Conservation (phyloP, 2,329 filamentous ascomycete genomes). For the Aspergillus sp. region DNA sequence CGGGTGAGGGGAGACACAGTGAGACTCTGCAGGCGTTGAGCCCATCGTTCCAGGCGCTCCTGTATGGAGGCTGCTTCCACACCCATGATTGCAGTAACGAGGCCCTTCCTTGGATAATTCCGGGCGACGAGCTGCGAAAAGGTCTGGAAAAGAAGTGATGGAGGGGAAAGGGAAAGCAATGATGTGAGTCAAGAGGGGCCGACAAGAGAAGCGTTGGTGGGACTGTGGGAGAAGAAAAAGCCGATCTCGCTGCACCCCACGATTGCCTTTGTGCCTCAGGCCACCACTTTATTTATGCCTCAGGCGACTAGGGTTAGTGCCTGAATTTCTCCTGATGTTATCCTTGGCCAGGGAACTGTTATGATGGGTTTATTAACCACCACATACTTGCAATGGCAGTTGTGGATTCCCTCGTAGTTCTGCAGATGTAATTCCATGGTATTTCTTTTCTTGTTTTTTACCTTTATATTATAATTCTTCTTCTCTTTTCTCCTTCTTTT, state of each 20-base stretch:
- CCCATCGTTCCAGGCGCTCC: conserved; percentile 38
- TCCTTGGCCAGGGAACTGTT: too few relatives aligned
- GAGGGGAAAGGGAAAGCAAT: too few relatives aligned
- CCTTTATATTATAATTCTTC: neutral
- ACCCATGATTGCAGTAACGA: conserved; percentile 26
- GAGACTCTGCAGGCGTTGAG: conserved; percentile 36
- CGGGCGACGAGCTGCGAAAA: neutral
- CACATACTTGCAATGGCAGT: too few relatives aligned
- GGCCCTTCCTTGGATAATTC: conserved; percentile 1
- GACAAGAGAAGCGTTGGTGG: neutral
- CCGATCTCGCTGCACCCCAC: conserved; percentile 21
- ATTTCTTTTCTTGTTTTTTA: neutral
- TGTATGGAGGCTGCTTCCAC: conserved; percentile 29
- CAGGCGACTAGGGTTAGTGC: too few relatives aligned
- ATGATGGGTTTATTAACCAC: too few relatives aligned
- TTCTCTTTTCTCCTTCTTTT: neutral
- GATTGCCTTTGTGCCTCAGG: neutral
- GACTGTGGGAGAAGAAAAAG: too few relatives aligned
- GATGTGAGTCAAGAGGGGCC: conserved; percentile 26
- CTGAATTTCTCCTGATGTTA: too few relatives aligned
- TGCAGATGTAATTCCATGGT: neutral
- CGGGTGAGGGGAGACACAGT: conserved; percentile 41
- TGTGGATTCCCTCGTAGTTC: too few relatives aligned
- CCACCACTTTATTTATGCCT: neutral
- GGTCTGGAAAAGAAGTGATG: conserved; percentile 7